These are phyloP conservation scores for Ogataea nakhonphanomensis DNA, from an alignment of 805 yeast genomes.

Conservation along the genomic window DNA sequence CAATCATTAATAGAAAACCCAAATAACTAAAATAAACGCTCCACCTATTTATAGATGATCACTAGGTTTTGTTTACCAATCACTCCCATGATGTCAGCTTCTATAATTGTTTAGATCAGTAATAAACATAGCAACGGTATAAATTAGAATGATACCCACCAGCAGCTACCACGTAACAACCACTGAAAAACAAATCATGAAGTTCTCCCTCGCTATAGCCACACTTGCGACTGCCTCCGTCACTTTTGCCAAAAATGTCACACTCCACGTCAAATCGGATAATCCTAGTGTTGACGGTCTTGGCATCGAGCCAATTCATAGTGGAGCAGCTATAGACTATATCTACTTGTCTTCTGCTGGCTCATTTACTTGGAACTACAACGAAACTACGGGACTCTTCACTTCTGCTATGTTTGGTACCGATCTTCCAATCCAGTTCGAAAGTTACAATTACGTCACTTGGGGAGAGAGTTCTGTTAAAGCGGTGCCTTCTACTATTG, in stretches of 20 bases:
- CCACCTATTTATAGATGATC: too few species aligned
- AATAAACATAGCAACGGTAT: too few species aligned
- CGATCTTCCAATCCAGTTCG: too few species aligned
- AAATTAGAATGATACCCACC: neutral
- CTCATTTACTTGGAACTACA: slow-evolving; percentile 15
- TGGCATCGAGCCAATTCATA: slow-evolving; percentile 35
- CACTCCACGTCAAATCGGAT: slow-evolving; percentile 28
- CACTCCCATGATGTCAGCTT: too few species aligned
- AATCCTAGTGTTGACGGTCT: slow-evolving; percentile 29
- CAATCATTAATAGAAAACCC: too few species aligned
- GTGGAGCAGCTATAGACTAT: slow-evolving; percentile 46
- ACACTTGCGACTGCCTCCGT: slow-evolving; percentile 12
- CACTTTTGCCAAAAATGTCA: slow-evolving; percentile 18
- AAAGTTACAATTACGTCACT: neutral
- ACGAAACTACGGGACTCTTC: slow-evolving; percentile 17
- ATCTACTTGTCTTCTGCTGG: slow-evolving; percentile 26
- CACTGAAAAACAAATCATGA: slow-evolving; percentile 9
- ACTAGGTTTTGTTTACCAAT: too few species aligned
- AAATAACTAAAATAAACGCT: too few species aligned
- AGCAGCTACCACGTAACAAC: neutral
- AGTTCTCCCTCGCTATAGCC: slow-evolving; percentile 12
- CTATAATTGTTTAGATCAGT: too few species aligned
- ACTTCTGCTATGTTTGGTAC: neutral
- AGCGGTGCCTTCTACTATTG: slow-evolving; percentile 10
- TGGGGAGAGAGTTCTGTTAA: neutral